Evolutionary conservation across 1,284 basidiomycete genomes (phyloP), one percentile per base, ranked within the genome.

Genomic region (Filobasidium uniguttulatum): DNA sequence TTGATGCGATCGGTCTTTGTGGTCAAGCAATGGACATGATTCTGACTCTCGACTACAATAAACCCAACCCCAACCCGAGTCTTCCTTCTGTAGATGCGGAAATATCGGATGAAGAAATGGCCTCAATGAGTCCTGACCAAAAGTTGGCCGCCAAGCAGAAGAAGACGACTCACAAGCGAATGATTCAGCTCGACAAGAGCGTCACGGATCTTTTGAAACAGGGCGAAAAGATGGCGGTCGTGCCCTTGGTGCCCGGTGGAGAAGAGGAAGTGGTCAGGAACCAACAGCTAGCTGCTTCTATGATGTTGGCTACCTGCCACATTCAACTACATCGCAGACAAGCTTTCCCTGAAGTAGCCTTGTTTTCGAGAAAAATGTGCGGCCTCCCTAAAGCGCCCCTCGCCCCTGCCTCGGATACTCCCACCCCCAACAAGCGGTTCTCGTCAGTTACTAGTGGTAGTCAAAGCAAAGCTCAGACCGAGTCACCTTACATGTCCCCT

Each of bases 231-330:
- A 60, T 57, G 43, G 49, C 57, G 8, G 52, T 66, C 10, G 62
- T 65, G 41, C 63, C 67, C n/a, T 57, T 65, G 15, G 65, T 67
- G 1, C 62, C 66, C 1, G 68, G 68, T 28, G 65, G 63, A 28
- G 69, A 71, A 49, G 69, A 68, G 48, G 67, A 69, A 43, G 65
- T 70, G 8, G 65, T 63, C 8, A 56, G 64, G 20, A 69, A 69
- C 44, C 66, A 66, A 46, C 66, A 69, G 40, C 57, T 67, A 14
- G 60, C 63, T 3, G 61, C 63, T 15, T 50, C 63, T 12, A 55
- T 70, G 37, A 65, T 62, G 44, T 54, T 68, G 15, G 64, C 68
- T 28, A 56, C 52, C 2, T 56, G 62, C 20, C 66, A 69, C 48
- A 68, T 70, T 29, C 66, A 69, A 40, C 62, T 69, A 20, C 68